A percentile compares a stretch with the other conserved stretches of the same genome.
phyloP scores from a whole-genome alignment of 352 stramenopile species.

The Pythium rhizo-oryzae region DNA sequence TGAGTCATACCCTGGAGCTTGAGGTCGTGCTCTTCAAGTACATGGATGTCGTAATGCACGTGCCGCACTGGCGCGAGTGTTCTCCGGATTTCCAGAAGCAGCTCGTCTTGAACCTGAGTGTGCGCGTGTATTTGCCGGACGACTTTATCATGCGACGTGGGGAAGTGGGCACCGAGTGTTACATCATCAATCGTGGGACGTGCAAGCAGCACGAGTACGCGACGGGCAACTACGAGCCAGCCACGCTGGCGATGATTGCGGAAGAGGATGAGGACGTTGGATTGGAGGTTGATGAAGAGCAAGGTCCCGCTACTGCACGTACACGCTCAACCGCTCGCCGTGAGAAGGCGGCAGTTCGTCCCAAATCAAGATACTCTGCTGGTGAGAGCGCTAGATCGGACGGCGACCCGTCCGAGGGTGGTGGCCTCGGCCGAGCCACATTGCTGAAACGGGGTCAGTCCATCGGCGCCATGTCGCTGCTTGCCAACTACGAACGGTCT shows the following conservation, averaged over 20 bases:
- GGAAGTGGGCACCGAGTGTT: conserved; percentile 62
- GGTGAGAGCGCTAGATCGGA: no score
- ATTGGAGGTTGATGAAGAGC: no score
- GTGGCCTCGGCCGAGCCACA: no score
- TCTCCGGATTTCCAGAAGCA: conserved; percentile 68
- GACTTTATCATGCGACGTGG: conserved; percentile 67
- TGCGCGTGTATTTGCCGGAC: conserved; percentile 70
- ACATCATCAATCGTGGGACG: conserved; percentile 66
- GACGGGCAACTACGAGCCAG: conserved; percentile 7
- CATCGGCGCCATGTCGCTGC: conserved; percentile 47
- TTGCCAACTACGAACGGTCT: conserved; percentile 57
- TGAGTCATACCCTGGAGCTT: conserved; percentile 54
- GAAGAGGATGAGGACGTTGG: no score
- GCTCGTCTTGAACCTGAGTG: conserved; percentile 54
- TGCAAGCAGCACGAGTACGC: conserved; percentile 37
- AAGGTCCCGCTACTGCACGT: no score
- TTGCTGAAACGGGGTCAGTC: conserved; percentile 10
- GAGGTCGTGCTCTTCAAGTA: conserved; percentile 78
- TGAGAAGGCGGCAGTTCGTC: no score
- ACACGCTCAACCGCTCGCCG: no score
- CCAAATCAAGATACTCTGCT: not conserved
- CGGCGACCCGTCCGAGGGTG: no score
- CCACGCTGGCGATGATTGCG: no score
- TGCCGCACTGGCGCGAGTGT: conserved; percentile 59
- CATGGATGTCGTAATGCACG: conserved; percentile 57